phyloP scores from a whole-genome alignment of 495 filamentous ascomycete species.

The Articulospora tetracladia region DNA sequence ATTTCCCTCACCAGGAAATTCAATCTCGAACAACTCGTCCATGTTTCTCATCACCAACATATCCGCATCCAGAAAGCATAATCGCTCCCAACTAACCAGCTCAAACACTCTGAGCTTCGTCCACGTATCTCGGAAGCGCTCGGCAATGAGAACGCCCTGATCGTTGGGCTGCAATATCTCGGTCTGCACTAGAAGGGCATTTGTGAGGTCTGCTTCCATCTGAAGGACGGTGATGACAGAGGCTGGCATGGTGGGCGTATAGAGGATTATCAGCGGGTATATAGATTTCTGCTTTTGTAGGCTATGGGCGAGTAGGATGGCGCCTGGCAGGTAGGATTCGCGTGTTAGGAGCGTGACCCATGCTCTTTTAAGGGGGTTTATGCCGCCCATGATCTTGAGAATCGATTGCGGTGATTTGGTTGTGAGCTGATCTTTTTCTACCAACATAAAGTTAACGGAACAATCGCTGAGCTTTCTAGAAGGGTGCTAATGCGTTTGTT shows the following conservation, averaged over 20 bases:
- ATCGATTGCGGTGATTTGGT: no score
- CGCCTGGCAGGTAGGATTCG: conserved; percentile 46
- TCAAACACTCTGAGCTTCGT: conserved; percentile 52
- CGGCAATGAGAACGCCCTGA: conserved; percentile 31
- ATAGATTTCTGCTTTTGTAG: conserved; percentile 37
- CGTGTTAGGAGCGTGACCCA: conserved; percentile 47
- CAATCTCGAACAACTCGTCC: conserved; percentile 39
- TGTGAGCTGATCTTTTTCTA: no score
- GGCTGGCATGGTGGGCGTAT: conserved; percentile 34
- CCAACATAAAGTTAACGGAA: no score
- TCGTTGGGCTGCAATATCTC: conserved; percentile 30
- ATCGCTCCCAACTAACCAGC: conserved; percentile 27
- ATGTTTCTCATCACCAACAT: conserved; percentile 43
- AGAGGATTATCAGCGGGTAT: conserved; percentile 44
- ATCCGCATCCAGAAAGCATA: conserved; percentile 49
- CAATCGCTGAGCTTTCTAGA: no score
- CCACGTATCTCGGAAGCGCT: conserved; percentile 51
- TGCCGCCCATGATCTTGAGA: background rate
- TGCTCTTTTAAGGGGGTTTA: conserved; percentile 15
- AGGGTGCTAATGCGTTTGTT: no score
- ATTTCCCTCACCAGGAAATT: conserved; percentile 22
- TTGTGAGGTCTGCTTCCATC: conserved; percentile 29
- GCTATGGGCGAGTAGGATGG: conserved; percentile 43
- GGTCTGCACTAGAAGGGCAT: conserved; percentile 31
- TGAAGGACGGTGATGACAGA: conserved; percentile 30